Base-by-base conservation (phyloP, 1,284 basidiomycete genomes). In the Ceratobasidium sp. region DNA sequence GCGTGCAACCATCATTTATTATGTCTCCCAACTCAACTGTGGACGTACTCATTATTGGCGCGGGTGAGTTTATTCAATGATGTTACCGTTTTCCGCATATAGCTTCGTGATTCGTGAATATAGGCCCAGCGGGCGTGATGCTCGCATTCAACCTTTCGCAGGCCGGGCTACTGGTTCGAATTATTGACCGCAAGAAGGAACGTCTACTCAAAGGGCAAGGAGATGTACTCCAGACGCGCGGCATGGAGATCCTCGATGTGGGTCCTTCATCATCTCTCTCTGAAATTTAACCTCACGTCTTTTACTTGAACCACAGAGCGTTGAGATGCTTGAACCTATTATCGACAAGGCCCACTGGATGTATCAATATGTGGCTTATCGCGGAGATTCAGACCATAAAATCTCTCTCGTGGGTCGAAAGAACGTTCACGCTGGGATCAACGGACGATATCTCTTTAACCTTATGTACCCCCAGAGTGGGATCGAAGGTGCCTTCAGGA, bases 71-170 rank as follows among this genome's bases (percentile, higher is more conserved):
- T 7, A 51, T 4, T 4, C 36, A 11, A 11, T 5, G 0, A 1
- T 15, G 19, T 4, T n/a, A 7, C n/a, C 2, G 6, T 2, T 50
- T n/a, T 33, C 24, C 33, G 14, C 29, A 24, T 15, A 19, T 27
- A 27, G 5, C 24, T 19, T 50, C n/a, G 14, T n/a, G 8, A 14
- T 17, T 31, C n/a, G 41, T 19, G 19, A 5, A 41, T 11, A 19
- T 11, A 71, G 66, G 66, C 7, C 66, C 66, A 8, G 66, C 66
- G 15, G 66, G 66, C n/a, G 41, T 57, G 14, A 71, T 71, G 54
- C 59, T 53, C 29, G 66, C 66, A 31, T 56, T 57, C 17, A 59
- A 56, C 33, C 54, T 71, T n/a, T n/a, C 66, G 9, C 53, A 59
- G 44, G 66, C 66, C n/a, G 66, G 66, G 2, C 14, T 71, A 41